phyloP scores from a whole-genome alignment of 208 protist genomes.

The Acanthamoeba polyphaga region DNA sequence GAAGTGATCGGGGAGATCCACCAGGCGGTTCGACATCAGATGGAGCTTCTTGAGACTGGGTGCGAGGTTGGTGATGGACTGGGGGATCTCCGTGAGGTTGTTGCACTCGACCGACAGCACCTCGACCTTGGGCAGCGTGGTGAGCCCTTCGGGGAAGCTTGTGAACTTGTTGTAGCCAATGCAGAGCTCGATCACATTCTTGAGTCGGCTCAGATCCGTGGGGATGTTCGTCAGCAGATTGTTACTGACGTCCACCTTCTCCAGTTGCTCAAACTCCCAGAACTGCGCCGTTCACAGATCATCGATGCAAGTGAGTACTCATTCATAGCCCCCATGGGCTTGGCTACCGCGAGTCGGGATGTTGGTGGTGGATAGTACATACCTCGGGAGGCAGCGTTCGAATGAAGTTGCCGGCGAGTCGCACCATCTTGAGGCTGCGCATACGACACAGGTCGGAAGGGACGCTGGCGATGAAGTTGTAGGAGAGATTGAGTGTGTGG shows the following conservation, averaged over 20 bases:
- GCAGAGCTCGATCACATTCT: slow-evolving; percentile 57
- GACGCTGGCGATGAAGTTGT: slow-evolving; percentile 45
- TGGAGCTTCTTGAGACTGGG: slow-evolving; percentile 63
- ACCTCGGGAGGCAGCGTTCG: slow-evolving; percentile 40
- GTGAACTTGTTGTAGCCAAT: slow-evolving; percentile 72
- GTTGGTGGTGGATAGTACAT: background rate
- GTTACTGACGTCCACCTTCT: slow-evolving; percentile 66
- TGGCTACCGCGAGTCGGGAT: no score
- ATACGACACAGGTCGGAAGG: slow-evolving; percentile 44
- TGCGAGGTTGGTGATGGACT: slow-evolving; percentile 15
- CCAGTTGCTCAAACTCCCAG: slow-evolving; percentile 57
- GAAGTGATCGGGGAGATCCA: slow-evolving; percentile 62
- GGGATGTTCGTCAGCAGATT: slow-evolving; percentile 57
- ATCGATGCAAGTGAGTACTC: no score
- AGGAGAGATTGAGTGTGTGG: slow-evolving; percentile 68
- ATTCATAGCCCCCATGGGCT: no score
- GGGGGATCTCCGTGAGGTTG: slow-evolving; percentile 32
- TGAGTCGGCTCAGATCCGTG: slow-evolving; percentile 40
- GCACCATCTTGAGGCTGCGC: slow-evolving; percentile 63
- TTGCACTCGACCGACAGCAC: slow-evolving; percentile 59
- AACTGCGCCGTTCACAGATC: background rate
- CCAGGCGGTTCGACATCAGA: slow-evolving; percentile 43
- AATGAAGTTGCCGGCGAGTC: slow-evolving; percentile 59
- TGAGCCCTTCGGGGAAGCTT: slow-evolving; percentile 58
- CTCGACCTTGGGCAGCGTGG: slow-evolving; percentile 54